Base-by-base conservation (phyloP, 1,139 yeast genomes). In the Geotrichum reessii region DNA sequence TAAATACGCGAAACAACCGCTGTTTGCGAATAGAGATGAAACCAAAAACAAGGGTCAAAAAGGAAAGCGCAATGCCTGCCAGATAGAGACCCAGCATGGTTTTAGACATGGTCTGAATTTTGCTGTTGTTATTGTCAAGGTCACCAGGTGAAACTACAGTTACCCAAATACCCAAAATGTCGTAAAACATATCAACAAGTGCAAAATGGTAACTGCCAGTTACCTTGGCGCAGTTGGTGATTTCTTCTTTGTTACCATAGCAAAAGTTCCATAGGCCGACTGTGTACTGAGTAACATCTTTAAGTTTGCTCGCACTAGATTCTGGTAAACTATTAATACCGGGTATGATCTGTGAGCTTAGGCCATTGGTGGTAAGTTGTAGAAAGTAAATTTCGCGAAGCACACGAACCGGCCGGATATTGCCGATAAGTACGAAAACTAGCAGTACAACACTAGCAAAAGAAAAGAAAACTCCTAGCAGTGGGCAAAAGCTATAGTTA, bases 341-440 rank as follows among this genome's bases (percentile, higher is more conserved):
- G 5, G 56, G 56, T 14, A 56, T 31, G n/a, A 56, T 24, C 19
- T 52, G 50, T 7, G 56, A 19, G 19, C 50, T 25, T 3, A 56
- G 21, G 27, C 52, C 28, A 2, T 37, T 19, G 11, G 58, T 48
- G 37, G 52, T 21, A 21, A 56, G 48, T 11, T 47, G 28, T 1
- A 56, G 48, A 37, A 56, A 56, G 47, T 52, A 52, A 17, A 56
- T 56, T 50, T 48, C 50, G 47, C 47, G 42, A n/a, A 56, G 52
- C 5, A 52, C 50, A 2, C 46, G 21, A 9, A 19, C 19, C 1
- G 55, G 50, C n/a, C 47, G n/a, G n/a, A 48, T 42, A 47, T 50
- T 52, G 11, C 58, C 58, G 19, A 56, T 56, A 12, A 56, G 47
- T 8, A 49, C 46, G 42, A 52, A 52, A 2, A 56, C 14, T 11